These are phyloP conservation scores for Fusarium pseudonygamai DNA, from an alignment of 2,329 filamentous ascomycete genomes.

Conservation along the genomic window DNA sequence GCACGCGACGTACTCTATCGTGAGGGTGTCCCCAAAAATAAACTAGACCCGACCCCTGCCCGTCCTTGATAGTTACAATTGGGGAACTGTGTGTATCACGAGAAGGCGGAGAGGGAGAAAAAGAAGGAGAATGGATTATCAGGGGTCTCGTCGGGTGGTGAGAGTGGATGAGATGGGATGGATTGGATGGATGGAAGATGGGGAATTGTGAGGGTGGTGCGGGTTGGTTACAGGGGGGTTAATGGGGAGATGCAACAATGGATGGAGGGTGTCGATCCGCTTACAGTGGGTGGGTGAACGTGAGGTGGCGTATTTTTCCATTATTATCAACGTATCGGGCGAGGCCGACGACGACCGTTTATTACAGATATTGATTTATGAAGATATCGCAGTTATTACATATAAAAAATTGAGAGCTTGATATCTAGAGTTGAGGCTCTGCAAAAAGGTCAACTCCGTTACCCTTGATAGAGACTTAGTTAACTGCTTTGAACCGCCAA, in stretches of 20 bases:
- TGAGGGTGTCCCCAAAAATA: constrained; percentile 33
- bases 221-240: constrained; percentile 19
- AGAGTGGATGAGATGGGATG: background rate
- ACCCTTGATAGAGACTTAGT: background rate
- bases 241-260: constrained; percentile 17
- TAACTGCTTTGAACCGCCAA: background rate
- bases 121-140: background rate
- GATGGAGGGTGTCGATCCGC: constrained; percentile 13
- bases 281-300: constrained; percentile 6
- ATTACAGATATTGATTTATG: background rate
- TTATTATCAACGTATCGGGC: background rate
- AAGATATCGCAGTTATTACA: background rate
- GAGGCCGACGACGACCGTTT: background rate
- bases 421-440: background rate
- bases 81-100: constrained; percentile 13
- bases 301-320: constrained; percentile 10
- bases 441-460: background rate
- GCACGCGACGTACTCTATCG: constrained; percentile 21
- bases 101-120: constrained; percentile 5
- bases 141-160: constrained; percentile 16
- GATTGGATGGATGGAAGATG: background rate
- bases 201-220: constrained; percentile 18
- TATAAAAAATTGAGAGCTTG: background rate
- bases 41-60: constrained; percentile 19
- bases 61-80: background rate